phyloP scores from a whole-genome alignment of 495 filamentous ascomycete genomes.

The Annulohypoxylon bovei region DNA sequence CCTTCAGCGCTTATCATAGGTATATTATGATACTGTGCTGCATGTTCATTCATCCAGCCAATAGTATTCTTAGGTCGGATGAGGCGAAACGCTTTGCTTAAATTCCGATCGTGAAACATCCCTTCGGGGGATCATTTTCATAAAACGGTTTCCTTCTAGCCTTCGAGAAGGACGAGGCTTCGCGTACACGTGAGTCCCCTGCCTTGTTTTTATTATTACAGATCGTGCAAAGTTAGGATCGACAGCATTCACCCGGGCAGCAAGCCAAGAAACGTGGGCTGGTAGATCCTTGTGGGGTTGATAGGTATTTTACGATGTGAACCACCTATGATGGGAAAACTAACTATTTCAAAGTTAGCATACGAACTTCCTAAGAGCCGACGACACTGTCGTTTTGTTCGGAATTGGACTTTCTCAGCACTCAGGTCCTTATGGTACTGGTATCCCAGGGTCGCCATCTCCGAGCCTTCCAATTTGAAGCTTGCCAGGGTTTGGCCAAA shows the following conservation, averaged over 20 bases:
- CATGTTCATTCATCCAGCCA: slow-evolving; percentile 15
- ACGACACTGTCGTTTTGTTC: not conserved
- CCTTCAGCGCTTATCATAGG: not conserved
- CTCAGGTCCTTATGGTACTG: not conserved
- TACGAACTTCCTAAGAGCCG: not conserved
- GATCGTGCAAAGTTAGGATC: slow-evolving; percentile 19
- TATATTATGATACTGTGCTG: not conserved
- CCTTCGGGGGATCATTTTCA: slow-evolving; percentile 9
- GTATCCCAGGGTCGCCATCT: not conserved
- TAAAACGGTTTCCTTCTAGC: slow-evolving; percentile 17
- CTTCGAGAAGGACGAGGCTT: slow-evolving; percentile 19
- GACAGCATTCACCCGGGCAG: slow-evolving; percentile 5
- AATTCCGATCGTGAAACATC: slow-evolving; percentile 1
- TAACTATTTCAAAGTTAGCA: not conserved
- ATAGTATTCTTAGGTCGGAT: slow-evolving; percentile 6
- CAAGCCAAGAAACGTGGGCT: slow-evolving; percentile 22
- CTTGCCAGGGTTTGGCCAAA: not conserved
- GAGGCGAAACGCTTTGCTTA: slow-evolving; percentile 19
- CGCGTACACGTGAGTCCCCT: slow-evolving; percentile 24
- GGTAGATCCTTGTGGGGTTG: slow-evolving; percentile 23
- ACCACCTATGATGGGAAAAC: not conserved
- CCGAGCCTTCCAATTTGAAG: slow-evolving; percentile 11
- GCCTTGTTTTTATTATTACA: slow-evolving; percentile 15
- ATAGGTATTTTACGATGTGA: not conserved
- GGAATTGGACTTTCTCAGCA: not conserved